Base-by-base conservation (phyloP, 225 moss, liverwort and hornwort genomes). In the Physcomitrium patens region DNA sequence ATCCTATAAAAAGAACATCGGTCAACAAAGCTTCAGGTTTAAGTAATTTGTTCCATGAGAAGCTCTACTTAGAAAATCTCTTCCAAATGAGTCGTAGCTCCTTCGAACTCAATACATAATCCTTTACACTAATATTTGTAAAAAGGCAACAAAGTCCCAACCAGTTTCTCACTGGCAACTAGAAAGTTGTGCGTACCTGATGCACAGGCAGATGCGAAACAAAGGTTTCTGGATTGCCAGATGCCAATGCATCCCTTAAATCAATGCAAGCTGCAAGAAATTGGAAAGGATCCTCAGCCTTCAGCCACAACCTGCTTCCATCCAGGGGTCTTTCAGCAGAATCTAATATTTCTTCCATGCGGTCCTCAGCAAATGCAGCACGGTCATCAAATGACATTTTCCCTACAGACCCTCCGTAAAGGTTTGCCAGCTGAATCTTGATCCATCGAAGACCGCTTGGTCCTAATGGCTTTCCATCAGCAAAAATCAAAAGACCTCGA, bases 281-380 rank as follows among this genome's bases (percentile, higher is more conserved):
- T 42, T 96, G 91, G 57, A 91, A 93, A 18, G 95, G 91, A 73
- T 91, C 90, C 77, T 96, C 93, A 51, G 93, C 91, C 67, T 86
- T 62, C 12, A 93, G 88, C 95, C 95, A 96, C 86, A 91, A 91
- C 68, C 82, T 81, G 57, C 79, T 79, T 58, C 95, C 93, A 53
- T 80, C 86, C 69, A 93, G 76, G 17, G 95, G 95, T 22, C 69
- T 87, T 57, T 89, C 89, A 26, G 91, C 93, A 22, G 93, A 96
- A 65, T 93, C 91, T 28, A 93, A 79, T 19, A 96, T 66, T 47
- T 87, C 85, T 24, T 89, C 91, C 73, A 91, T 75, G 68, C 87
- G 87, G 70, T 82, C 74, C 58, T 96, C 93, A n/a, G 79, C 85
- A 65, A 90, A 93, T 16, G 83, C 86, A 72, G 83, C 79, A 51